Base-by-base conservation (phyloP, 225 moss, liverwort and hornwort species). In the Physcomitrellopsis africana region DNA sequence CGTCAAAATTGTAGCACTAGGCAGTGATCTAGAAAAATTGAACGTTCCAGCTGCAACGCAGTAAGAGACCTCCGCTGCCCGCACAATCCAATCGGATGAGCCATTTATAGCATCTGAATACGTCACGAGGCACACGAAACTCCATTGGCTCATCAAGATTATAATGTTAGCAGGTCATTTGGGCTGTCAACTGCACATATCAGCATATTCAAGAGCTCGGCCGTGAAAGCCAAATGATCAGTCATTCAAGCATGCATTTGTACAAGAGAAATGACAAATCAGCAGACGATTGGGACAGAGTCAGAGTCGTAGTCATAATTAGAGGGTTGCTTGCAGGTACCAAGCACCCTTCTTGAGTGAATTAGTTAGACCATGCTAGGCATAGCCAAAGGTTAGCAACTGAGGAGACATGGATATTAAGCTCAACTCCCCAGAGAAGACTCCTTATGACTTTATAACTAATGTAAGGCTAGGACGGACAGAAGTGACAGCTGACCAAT, bases 311-410 rank as follows among this genome's bases (percentile, higher is more conserved):
- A 55, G 60, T 75, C 64, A 81, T 78, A 76, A 76, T 72, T 20
- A 79, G 75, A 66, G 54, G 81, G 72, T 60, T 59, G 85, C 81
- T 79, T 81, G 67, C 81, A 81, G 75, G 78, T 45, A 70, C 77
- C 62, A 78, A 84, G 67, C 84, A 66, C 49, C 78, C 81, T 78
- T 65, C 81, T 64, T 64, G 41, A 65, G 62, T 62, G 55, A 63
- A 85, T 85, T 81, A 85, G 81, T 78, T 1, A 9, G 75, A 79
- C 81, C 71, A 72, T 79, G 78, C 78, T 0, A 48, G 10, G 79
- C 78, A 81, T 5, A 29, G 81, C 59, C 67, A 11, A 76, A 79
- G 64, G 72, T 81, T 81, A 81, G 85, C 79, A 78, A 72, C 76
- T 69, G 81, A 72, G 78, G 75, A 72, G 79, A 81, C 72, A 79